A percentile compares a stretch with the other conserved stretches of the same genome.
Evolutionary conservation across 2,329 filamentous ascomycete species (phyloP).

Genomic region (Fusarium chaquense): DNA sequence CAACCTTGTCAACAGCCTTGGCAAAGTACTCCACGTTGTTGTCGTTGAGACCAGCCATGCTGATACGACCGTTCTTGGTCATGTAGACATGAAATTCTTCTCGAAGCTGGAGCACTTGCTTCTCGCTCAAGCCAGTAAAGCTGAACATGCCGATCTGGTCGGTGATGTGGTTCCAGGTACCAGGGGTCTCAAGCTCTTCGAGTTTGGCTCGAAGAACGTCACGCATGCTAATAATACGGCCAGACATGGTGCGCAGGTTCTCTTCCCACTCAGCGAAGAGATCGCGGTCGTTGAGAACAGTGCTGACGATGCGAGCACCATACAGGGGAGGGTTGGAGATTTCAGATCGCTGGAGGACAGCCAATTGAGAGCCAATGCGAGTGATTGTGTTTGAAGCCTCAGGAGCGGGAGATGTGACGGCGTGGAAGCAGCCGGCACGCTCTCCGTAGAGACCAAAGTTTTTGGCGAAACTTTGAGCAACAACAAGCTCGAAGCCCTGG

Average conservation of each 20-base stretch:
- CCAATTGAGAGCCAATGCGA: conserved; percentile 86
- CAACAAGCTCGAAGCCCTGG: conserved; percentile 87
- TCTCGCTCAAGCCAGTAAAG: conserved; percentile 83
- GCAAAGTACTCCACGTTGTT: conserved; percentile 94
- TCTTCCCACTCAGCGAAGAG: conserved; percentile 94
- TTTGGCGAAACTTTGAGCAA: conserved; percentile 97
- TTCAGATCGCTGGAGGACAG: conserved; percentile 94
- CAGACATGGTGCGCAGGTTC: conserved; percentile 92
- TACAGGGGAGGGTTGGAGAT: conserved; percentile 98
- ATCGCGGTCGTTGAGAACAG: conserved; percentile 82
- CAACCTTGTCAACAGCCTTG: conserved; percentile 86
- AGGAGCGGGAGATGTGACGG: conserved; percentile 79
- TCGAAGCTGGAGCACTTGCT: conserved; percentile 78
- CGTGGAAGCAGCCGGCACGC: conserved; percentile 96
- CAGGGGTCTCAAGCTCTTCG: conserved; percentile 86
- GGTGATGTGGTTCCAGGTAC: conserved; percentile 96
- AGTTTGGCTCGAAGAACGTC: conserved; percentile 81
- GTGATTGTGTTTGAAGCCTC: conserved; percentile 71
- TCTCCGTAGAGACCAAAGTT: conserved; percentile 98
- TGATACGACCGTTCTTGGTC: conserved; percentile 98
- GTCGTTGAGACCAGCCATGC: conserved; percentile 97
- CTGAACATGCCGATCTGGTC: conserved; percentile 99
- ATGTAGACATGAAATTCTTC: conserved; percentile 84
- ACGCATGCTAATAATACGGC: conserved; percentile 94
- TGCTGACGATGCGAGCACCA: conserved; percentile 87